These are phyloP conservation scores for Cordyceps militaris DNA, from an alignment of 2,329 filamentous ascomycete species.

Conservation along the genomic window DNA sequence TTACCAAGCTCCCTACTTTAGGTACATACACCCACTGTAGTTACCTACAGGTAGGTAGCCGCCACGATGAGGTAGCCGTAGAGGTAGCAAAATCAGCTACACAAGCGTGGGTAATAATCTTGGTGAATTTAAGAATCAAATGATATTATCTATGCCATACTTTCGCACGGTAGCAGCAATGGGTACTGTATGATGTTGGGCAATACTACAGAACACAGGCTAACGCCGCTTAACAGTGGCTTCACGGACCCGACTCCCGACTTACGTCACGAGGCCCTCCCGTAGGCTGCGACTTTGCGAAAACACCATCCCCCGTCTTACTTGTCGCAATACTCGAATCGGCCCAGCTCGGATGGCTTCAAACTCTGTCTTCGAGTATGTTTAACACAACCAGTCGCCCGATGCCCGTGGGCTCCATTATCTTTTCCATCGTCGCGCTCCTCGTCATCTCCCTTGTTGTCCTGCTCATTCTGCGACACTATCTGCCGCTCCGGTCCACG, in stretches of 20 bases:
- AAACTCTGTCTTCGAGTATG: slow-evolving; percentile 31
- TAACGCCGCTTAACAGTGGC: neutral
- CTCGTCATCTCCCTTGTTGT: slow-evolving; percentile 67
- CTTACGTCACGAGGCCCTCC: neutral
- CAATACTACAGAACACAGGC: no score
- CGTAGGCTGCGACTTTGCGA: slow-evolving; percentile 2
- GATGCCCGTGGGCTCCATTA: slow-evolving; percentile 67
- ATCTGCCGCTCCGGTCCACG: slow-evolving; percentile 82
- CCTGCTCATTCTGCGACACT: slow-evolving; percentile 79
- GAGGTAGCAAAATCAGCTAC: no score
- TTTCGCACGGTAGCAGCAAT: no score
- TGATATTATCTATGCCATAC: no score
- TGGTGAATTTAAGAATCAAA: no score
- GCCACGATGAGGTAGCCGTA: no score
- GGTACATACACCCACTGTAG: no score
- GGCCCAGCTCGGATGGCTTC: slow-evolving; percentile 6
- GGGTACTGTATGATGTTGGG: no score
- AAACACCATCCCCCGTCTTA: neutral
- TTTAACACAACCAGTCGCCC: slow-evolving; percentile 44
- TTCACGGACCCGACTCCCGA: neutral
- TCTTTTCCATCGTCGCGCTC: slow-evolving; percentile 69
- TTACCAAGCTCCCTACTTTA: no score
- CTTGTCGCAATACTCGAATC: neutral
- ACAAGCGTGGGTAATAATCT: no score
- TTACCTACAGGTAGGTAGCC: no score